Evolutionary conservation across 352 stramenopile species (phyloP).

Genomic region (Blastocystis sp.): DNA sequence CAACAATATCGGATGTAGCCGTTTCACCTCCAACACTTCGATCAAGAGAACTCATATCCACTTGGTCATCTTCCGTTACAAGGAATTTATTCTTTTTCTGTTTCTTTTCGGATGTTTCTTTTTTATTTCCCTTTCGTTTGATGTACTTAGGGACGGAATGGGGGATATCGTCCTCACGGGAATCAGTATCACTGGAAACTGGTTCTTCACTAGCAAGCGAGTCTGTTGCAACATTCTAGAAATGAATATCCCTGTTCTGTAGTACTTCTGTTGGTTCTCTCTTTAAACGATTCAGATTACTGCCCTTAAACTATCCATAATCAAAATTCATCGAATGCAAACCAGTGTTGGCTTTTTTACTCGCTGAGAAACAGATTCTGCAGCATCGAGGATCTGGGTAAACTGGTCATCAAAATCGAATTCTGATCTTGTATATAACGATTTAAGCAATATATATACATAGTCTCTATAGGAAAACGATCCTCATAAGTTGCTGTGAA

Average conservation of each 20-base stretch:
- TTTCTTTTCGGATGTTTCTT: slow-evolving; percentile 44
- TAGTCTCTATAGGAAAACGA: slow-evolving; percentile 3
- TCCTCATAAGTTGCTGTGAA: slow-evolving; percentile 57
- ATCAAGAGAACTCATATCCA: slow-evolving; percentile 55
- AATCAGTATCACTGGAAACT: not conserved
- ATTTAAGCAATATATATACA: slow-evolving; percentile 72
- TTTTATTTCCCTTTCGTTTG: slow-evolving; percentile 32
- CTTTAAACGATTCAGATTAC: not conserved
- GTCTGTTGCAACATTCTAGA: not conserved
- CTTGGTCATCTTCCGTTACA: slow-evolving; percentile 42
- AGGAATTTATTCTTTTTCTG: slow-evolving; percentile 67
- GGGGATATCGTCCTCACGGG: not conserved
- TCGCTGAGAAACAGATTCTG: slow-evolving; percentile 71
- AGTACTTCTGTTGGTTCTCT: not conserved
- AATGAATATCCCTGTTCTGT: not conserved
- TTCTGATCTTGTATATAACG: slow-evolving; percentile 74
- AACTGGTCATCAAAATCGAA: slow-evolving; percentile 80
- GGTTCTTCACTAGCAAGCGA: slow-evolving; percentile 15
- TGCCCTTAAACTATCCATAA: slow-evolving; percentile 3
- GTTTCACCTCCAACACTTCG: not conserved
- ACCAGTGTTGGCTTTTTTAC: slow-evolving; percentile 30
- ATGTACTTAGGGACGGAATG: not conserved
- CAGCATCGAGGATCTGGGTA: slow-evolving; percentile 77
- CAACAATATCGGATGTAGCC: not conserved
- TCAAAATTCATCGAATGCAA: not conserved